Base-by-base conservation (phyloP, 768 basidiomycete genomes). In the Suillus weaverae region DNA sequence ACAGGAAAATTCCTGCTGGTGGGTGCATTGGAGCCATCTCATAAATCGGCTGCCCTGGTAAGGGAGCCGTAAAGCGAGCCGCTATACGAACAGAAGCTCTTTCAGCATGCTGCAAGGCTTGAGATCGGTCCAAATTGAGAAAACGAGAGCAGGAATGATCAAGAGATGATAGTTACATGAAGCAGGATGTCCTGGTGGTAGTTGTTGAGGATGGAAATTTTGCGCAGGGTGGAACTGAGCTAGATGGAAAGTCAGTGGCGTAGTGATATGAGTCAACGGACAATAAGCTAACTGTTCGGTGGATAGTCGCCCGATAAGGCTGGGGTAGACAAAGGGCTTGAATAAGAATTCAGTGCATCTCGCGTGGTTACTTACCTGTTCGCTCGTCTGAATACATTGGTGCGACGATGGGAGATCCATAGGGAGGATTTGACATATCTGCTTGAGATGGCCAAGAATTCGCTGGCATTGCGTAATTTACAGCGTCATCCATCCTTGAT, bases 341-440 rank as follows among this genome's bases (percentile, higher is more conserved):
- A 41, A 62, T 51, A 55, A 61, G 65, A 46, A 62, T 57, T 53
- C 22, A 57, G 63, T 64, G 57, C 60, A 62, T 59, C 62, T 56
- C 22, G 59, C 56, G 41, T 41, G 39, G 39, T 20, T 43, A 74
- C 82, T 71, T 70, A 87, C 88, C 81, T 61, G 84, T 81, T 65
- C 86, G 83, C 69, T 88, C 86, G 68, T 84, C 86, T 62, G 86
- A 81, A 73, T 84, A 86, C 73, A 84, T 80, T 69, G 81, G 79
- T 9, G 81, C 66, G 44, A 84, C 71, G 57, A 77, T 77, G 62
- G 81, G 76, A n/a, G 81, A 72, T 46, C 76, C 78, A 68, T 85
- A 86, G n/a, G 77, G 64, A 68, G 78, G 74, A 60, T 64, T 69
- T 1, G 78, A 61, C 16, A 75, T 70, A 55, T 79, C 76, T 44